A percentile compares a stretch with the other conserved stretches of the same genome.
Evolutionary conservation across 2,329 filamentous ascomycete species (phyloP).

Genomic region (Cadophora luteo-olivacea): DNA sequence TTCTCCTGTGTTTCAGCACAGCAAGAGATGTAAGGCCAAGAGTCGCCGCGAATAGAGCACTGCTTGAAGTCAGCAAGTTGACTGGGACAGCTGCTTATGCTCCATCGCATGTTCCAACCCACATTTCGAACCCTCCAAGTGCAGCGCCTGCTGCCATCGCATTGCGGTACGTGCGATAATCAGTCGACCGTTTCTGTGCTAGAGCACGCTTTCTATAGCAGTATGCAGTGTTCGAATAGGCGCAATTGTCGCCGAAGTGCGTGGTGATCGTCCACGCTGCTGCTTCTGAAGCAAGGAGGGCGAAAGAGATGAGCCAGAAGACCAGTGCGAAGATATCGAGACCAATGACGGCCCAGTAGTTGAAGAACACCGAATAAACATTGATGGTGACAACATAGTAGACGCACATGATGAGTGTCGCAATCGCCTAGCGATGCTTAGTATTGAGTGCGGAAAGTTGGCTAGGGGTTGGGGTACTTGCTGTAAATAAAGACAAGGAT

Average conservation of each 20-base stretch:
- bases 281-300: constrained; percentile 30
- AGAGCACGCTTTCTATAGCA: constrained; percentile 22
- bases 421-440: constrained; percentile 40
- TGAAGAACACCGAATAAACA: constrained; percentile 48
- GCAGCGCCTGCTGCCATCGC: constrained; percentile 32
- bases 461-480: constrained; percentile 40
- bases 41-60: constrained; percentile 32
- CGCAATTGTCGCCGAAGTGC: constrained; percentile 19
- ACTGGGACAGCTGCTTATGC: not conserved
- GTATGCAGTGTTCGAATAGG: constrained; percentile 2
- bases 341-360: constrained; percentile 59
- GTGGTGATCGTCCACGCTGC: constrained; percentile 17
- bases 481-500: constrained; percentile 45
- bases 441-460: not conserved
- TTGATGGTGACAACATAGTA: constrained; percentile 52
- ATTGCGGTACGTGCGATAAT: constrained; percentile 30
- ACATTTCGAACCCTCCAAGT: constrained; percentile 36
- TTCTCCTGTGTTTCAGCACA: constrained; percentile 31
- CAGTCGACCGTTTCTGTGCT: constrained; percentile 20
- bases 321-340: constrained; percentile 59
- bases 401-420: constrained; percentile 52
- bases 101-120: constrained; percentile 2
- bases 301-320: constrained; percentile 54
- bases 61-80: constrained; percentile 13
- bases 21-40: constrained; percentile 24